phyloP scores from a whole-genome alignment of 805 yeast genomes.

The Candida nonsorbophila region DNA sequence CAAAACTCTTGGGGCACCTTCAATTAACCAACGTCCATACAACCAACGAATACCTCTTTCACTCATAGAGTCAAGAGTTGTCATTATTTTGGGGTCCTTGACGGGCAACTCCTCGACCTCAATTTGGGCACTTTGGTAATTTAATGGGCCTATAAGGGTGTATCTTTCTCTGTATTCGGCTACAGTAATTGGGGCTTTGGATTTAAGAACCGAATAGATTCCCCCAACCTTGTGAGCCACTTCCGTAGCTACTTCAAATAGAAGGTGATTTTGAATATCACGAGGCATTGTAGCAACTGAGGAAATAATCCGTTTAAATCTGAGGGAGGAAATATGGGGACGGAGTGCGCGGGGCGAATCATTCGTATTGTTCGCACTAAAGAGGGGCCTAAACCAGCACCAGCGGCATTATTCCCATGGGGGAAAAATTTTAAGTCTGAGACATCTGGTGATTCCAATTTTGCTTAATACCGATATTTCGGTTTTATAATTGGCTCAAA shows the following conservation, averaged over 20 bases:
- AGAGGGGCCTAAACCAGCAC: too few relatives aligned
- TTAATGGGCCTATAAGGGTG: conserved; percentile 81
- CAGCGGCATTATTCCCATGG: too few relatives aligned
- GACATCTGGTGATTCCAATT: too few relatives aligned
- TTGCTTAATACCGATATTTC: too few relatives aligned
- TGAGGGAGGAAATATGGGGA: not conserved
- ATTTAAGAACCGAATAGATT: conserved; percentile 91
- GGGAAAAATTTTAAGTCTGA: too few relatives aligned
- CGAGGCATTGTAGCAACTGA: conserved; percentile 60
- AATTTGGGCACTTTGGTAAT: conserved; percentile 65
- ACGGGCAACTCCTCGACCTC: conserved; percentile 76
- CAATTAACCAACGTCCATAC: conserved; percentile 95
- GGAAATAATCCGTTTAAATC: not conserved
- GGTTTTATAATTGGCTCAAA: too few relatives aligned
- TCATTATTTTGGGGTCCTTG: conserved; percentile 49
- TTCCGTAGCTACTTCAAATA: conserved; percentile 94
- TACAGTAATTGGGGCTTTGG: conserved; percentile 94
- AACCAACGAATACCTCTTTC: conserved; percentile 75
- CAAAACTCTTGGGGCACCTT: conserved; percentile 93
- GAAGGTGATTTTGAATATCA: conserved; percentile 79
- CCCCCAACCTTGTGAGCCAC: conserved; percentile 98
- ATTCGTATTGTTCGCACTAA: too few relatives aligned
- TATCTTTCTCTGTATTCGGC: conserved; percentile 88
- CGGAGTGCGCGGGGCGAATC: not conserved
- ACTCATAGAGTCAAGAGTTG: conserved; percentile 72